Conservation (phyloP, 1,284 basidiomycete genomes). For the Agroathelia rolfsii region DNA sequence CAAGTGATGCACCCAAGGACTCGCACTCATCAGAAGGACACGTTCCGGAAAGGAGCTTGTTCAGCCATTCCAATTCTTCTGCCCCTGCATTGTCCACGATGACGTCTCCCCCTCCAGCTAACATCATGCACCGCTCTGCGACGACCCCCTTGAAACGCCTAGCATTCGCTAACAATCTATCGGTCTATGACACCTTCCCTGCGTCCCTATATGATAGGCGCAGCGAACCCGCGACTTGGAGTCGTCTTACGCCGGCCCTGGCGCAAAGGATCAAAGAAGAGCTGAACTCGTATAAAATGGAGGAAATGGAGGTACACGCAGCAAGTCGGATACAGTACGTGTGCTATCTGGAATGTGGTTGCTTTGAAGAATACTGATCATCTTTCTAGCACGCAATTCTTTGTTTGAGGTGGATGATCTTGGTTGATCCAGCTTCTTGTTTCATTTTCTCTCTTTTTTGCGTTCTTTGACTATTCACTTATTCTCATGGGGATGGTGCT, state of each 20-base stretch:
- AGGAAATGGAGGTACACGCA: conserved; percentile 95
- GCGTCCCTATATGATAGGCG: conserved; percentile 85
- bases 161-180: conserved; percentile 85
- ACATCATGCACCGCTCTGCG: conserved; percentile 52
- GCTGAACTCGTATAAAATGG: conserved; percentile 95
- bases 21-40: conserved; percentile 21
- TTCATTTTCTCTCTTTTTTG: too few species aligned
- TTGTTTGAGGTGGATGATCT: conserved; percentile 29
- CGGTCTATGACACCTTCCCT: conserved; percentile 94
- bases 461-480: too few species aligned
- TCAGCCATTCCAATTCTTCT: conserved; percentile 78
- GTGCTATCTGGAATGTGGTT: too few species aligned
- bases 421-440: too few species aligned
- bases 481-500: too few species aligned
- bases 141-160: conserved; percentile 65
- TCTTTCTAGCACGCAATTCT: conserved; percentile 40
- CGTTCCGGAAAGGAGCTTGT: conserved; percentile 33
- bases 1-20: conserved; percentile 28
- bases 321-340: conserved; percentile 77
- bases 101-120: conserved; percentile 29
- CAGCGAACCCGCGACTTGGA: conserved; percentile 95
- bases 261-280: conserved; percentile 96
- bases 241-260: conserved; percentile 85
- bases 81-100: conserved; percentile 74
- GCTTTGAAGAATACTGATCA: too few species aligned